Evolutionary conservation across 257 asterid species (phyloP).

Genomic region (Fraxinus cuspidata): DNA sequence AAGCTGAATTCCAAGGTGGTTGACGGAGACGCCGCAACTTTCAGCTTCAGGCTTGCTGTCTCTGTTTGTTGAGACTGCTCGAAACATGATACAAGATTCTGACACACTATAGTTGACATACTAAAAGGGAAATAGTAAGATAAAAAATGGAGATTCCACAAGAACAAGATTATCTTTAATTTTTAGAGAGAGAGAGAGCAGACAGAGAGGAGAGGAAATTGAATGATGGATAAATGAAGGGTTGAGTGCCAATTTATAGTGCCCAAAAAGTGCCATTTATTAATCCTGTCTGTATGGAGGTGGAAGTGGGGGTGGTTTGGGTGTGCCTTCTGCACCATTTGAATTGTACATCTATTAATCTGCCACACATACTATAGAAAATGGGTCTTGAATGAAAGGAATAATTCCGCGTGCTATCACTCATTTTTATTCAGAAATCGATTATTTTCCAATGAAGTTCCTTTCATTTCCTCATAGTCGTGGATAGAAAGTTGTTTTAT

Average conservation of each 20-base stretch:
- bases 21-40: slow-evolving; percentile 33
- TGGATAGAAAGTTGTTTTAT: slow-evolving; percentile 8
- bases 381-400: slow-evolving; percentile 13
- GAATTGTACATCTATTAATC: slow-evolving; percentile 39
- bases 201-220: slow-evolving; percentile 25
- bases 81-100: slow-evolving; percentile 39
- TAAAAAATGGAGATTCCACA: neutral
- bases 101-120: slow-evolving; percentile 66
- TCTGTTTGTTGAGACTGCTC: slow-evolving; percentile 46
- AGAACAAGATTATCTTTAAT: neutral
- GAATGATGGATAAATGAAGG: slow-evolving; percentile 61
- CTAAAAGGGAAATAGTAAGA: neutral
- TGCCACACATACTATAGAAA: slow-evolving; percentile 25
- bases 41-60: slow-evolving; percentile 56
- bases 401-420: slow-evolving; percentile 15
- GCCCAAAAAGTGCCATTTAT: slow-evolving; percentile 46
- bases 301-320: neutral
- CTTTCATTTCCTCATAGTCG: slow-evolving; percentile 20
- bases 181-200: slow-evolving; percentile 10
- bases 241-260: slow-evolving; percentile 71
- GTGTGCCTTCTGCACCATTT: slow-evolving; percentile 54
- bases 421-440: neutral
- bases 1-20: neutral
- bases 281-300: slow-evolving; percentile 25
- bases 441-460: slow-evolving; percentile 8